These are phyloP conservation scores for Arabidopsis lyrata DNA, from an alignment of 441 rosid species.

Conservation along the genomic window DNA sequence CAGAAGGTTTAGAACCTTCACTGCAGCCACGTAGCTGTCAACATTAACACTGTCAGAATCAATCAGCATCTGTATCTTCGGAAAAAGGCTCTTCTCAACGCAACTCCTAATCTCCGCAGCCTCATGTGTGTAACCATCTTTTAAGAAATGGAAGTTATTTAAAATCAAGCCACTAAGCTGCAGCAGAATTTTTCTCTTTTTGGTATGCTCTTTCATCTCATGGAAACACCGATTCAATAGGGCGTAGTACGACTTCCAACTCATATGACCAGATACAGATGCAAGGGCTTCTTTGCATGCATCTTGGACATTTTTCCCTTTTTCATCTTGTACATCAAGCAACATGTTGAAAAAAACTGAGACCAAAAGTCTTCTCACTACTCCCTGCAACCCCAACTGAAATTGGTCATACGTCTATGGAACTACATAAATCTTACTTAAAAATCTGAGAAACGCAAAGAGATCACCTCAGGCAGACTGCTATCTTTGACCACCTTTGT, in stretches of 20 bases:
- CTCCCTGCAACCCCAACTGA: constrained; percentile 59
- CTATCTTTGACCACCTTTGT: constrained; percentile 53
- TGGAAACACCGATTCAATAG: constrained; percentile 74
- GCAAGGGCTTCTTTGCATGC: constrained; percentile 84
- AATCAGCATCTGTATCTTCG: constrained; percentile 73
- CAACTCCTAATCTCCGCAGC: constrained; percentile 57
- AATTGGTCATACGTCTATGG: constrained; percentile 39
- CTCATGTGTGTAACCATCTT: constrained; percentile 46
- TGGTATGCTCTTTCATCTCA: constrained; percentile 66
- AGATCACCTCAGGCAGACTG: constrained; percentile 65
- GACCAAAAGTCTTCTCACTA: constrained; percentile 71
- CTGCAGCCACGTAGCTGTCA: constrained; percentile 64
- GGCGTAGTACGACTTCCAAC: constrained; percentile 78
- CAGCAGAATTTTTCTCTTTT: constrained; percentile 71
- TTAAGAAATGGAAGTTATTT: constrained; percentile 74
- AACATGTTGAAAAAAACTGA: constrained; percentile 85
- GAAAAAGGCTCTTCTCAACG: constrained; percentile 67
- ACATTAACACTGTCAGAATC: constrained; percentile 69
- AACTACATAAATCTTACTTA: constrained; percentile 7
- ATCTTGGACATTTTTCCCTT: constrained; percentile 46
- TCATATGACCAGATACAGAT: constrained; percentile 70
- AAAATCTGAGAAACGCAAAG: constrained; percentile 14
- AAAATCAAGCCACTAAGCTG: constrained; percentile 71
- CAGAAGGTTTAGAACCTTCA: constrained; percentile 90
- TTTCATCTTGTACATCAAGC: constrained; percentile 76